A percentile compares a stretch with the other conserved stretches of the same genome.
These are phyloP conservation scores for Starmerella potacharoeniae DNA, from an alignment of 805 yeast genomes.

Conservation along the genomic window DNA sequence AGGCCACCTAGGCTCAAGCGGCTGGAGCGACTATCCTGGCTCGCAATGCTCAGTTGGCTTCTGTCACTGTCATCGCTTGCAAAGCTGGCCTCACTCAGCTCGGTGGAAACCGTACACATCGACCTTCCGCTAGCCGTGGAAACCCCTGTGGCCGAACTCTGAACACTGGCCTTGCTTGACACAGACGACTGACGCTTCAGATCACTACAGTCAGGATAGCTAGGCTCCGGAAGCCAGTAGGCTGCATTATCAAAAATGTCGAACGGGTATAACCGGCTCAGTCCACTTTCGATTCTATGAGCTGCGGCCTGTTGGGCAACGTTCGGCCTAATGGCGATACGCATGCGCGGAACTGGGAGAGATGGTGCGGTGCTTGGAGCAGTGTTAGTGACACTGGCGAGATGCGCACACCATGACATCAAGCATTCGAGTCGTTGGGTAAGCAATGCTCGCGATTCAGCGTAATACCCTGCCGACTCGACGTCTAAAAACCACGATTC, in stretches of 20 bases:
- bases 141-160: background rate
- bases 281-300: constrained; percentile 9
- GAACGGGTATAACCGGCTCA: constrained; percentile 26
- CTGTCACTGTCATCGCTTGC: background rate
- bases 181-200: background rate
- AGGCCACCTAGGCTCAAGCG: background rate
- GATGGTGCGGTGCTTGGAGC: constrained; percentile 21
- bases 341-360: constrained; percentile 26
- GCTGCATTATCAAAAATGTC: constrained; percentile 32
- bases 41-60: background rate
- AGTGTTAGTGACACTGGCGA: constrained; percentile 9
- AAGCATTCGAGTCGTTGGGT: constrained; percentile 19
- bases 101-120: background rate
- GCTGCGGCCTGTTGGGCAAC: constrained; percentile 1
- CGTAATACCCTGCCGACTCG: constrained; percentile 23
- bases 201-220: background rate
- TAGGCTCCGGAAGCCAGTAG: constrained; percentile 20
- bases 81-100: background rate
- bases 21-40: background rate
- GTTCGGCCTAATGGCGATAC: constrained; percentile 20
- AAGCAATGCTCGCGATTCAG: constrained; percentile 23
- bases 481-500: constrained; percentile 21
- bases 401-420: constrained; percentile 13
- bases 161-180: background rate
- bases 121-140: background rate